phyloP scores from a whole-genome alignment of 345 rosid species.

The Moringa oleifera region DNA sequence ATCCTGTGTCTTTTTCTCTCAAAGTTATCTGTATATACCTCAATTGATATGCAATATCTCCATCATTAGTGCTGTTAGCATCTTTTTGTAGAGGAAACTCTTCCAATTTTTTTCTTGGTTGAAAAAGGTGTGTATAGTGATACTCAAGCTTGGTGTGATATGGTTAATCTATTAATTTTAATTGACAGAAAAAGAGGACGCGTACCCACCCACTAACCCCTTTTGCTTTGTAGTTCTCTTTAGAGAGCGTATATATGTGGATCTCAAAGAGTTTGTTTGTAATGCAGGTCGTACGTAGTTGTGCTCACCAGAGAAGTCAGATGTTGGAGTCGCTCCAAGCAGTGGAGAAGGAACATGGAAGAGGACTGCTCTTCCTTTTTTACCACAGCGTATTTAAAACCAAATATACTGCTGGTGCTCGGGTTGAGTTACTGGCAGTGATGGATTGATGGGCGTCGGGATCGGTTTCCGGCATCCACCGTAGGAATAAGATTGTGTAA shows the following conservation, averaged over 20 bases:
- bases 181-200: too few species aligned
- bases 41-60: too few species aligned
- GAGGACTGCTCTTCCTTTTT: slow-evolving; percentile 38
- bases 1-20: neutral
- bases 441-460: slow-evolving; percentile 44
- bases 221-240: too few species aligned
- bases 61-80: too few species aligned
- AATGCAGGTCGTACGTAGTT: slow-evolving; percentile 73
- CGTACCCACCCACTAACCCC: too few species aligned
- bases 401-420: slow-evolving; percentile 28
- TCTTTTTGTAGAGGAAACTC: too few species aligned
- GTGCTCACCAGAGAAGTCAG: slow-evolving; percentile 61
- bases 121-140: too few species aligned
- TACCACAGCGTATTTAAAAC: slow-evolving; percentile 27
- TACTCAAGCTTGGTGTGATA: too few species aligned
- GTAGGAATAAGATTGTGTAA: slow-evolving; percentile 36
- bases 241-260: too few species aligned
- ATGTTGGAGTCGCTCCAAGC: slow-evolving; percentile 41
- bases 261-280: neutral
- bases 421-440: slow-evolving; percentile 30
- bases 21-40: too few species aligned
- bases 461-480: slow-evolving; percentile 35
- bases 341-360: slow-evolving; percentile 47
- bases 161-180: too few species aligned
- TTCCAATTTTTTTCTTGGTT: too few species aligned